Conservation (phyloP, 2,329 filamentous ascomycete species). For the Botrytis sinoallii region DNA sequence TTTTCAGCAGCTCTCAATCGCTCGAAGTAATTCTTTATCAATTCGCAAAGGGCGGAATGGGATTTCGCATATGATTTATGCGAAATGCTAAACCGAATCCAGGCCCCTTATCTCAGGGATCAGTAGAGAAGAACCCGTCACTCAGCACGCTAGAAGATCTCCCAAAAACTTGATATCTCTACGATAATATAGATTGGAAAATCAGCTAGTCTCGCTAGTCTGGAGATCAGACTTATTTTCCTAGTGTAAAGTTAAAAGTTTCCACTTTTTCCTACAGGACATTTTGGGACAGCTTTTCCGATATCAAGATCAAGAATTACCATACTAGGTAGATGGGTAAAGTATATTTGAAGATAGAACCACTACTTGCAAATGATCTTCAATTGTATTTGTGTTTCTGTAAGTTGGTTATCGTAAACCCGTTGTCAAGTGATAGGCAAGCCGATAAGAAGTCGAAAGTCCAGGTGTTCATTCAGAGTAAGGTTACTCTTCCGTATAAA, state of each 20-base stretch:
- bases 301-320: neutral
- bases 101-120: neutral
- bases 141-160: neutral
- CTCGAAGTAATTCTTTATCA: neutral
- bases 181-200: neutral
- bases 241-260: neutral
- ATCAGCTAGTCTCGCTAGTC: neutral
- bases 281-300: neutral
- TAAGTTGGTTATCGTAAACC: no score
- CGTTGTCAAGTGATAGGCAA: neutral
- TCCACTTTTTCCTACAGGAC: neutral
- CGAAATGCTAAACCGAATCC: neutral
- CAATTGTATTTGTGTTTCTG: neutral
- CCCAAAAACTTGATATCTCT: neutral
- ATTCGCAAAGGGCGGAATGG: neutral
- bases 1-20: neutral
- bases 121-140: neutral
- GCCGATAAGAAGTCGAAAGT: neutral
- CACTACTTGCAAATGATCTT: neutral
- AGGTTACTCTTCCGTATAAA: no score
- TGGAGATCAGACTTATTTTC: neutral
- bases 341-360: neutral
- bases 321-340: neutral
- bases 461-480: neutral
- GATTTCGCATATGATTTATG: neutral